Conservation (phyloP, 192 early-diverging fungal species). For the Piromyces finnis region DNA sequence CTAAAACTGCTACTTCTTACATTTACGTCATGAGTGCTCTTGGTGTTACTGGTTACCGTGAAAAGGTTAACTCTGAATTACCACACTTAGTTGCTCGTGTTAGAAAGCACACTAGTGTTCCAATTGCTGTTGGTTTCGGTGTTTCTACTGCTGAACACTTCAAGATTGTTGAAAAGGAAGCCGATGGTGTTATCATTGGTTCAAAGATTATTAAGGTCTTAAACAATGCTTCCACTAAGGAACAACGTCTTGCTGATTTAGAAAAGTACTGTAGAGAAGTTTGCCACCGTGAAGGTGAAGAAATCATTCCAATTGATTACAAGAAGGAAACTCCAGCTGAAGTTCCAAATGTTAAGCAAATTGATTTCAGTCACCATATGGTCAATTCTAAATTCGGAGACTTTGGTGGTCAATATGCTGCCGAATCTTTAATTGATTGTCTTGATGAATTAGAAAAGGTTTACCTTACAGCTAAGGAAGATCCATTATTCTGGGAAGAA, state of each 20-base stretch:
- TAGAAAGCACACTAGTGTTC: conserved; percentile 55
- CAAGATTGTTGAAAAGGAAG: conserved; percentile 51
- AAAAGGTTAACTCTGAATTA: conserved; percentile 43
- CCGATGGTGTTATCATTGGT: conserved; percentile 93
- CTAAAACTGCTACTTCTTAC: conserved; percentile 72
- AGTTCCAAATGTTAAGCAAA: not conserved
- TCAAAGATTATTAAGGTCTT: conserved; percentile 72
- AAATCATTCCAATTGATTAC: conserved; percentile 1
- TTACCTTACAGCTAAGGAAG: conserved; percentile 41
- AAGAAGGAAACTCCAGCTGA: conserved; percentile 8
- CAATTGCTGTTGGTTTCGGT: conserved; percentile 95
- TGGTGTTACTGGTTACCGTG: conserved; percentile 80
- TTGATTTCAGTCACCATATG: conserved; percentile 16
- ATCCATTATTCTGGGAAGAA: conserved; percentile 86
- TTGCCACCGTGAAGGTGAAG: conserved; percentile 14
- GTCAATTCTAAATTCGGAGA: conserved; percentile 72
- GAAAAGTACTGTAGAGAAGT: conserved; percentile 30
- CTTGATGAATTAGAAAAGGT: conserved; percentile 66
- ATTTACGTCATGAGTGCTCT: conserved; percentile 88
- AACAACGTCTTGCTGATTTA: conserved; percentile 17
- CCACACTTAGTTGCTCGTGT: conserved; percentile 56
- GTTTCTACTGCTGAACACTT: conserved; percentile 83
- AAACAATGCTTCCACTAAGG: conserved; percentile 22
- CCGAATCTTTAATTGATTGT: conserved; percentile 92
- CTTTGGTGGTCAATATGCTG: conserved; percentile 94